Evolutionary conservation across 2,329 filamentous ascomycete species (phyloP), one percentile per base, ranked within the genome.

Genomic region (Fonsecaea pugnacius): DNA sequence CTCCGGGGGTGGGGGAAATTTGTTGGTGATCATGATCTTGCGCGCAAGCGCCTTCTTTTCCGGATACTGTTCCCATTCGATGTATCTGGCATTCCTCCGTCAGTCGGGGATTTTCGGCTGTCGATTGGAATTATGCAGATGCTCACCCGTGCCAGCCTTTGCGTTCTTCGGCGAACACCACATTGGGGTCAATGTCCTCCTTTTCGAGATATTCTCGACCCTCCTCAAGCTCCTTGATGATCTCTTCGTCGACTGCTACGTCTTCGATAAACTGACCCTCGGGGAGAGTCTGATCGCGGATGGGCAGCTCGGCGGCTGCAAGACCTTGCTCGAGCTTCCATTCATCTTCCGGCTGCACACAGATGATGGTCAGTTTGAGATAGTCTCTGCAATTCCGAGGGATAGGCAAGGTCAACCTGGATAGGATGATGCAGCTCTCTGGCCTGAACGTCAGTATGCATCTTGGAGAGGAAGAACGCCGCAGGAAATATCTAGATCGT

Each of bases 1-100:
- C 66, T 88, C 85, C 0, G 85, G 84, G 62, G 71, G 71, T 14
- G 69, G 69, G 18, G 40, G 81, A 79, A 73, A 88, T 83, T 64
- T 82, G 75, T 86, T 83, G 57, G 76, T 77, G 27, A 76, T 76
- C 14, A 89, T 72, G 54, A 89, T 83, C 61, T 85, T 79, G 53
- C 83, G 80, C 0, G 85, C 88, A 52, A 82, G 77, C 30, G 79
- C 80, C 70, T 88, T 89, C 75, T 89, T 90, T 54, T 89, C 86
- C 0, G 88, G 88, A 60, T 89, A 88, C 12, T 85, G 81, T 72
- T 90, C 88, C 88, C 87, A 90, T 70, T 90, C 88, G 5, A 91
- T 80, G 65, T 89, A 90, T 7, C 85, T 75, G 46, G 24, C 24
- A 12, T 14, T 30, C 12, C 6, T 24, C 32, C 32, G 16, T 36